Base-by-base conservation (phyloP, 805 yeast genomes). In the Starmerella gropengiesseri region DNA sequence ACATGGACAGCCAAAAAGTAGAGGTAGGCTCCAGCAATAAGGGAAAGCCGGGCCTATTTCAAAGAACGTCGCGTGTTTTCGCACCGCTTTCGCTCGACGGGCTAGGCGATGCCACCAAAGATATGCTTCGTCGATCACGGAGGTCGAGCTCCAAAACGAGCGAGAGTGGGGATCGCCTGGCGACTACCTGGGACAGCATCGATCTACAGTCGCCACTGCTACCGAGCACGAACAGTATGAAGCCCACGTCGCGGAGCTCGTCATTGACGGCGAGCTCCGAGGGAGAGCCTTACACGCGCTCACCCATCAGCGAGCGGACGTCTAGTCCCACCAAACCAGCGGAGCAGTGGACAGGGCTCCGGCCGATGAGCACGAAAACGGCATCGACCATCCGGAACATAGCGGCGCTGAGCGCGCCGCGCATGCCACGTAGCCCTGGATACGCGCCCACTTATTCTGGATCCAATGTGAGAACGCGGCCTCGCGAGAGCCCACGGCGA, bases 381-480 rank as follows among this genome's bases (percentile, higher is more conserved):
- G 22, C 39, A 3, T 18, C 30, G n/a, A 40, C 31, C 20, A 45
- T 45, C n/a, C 31, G 46, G 16, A 23, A 27, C 6, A 47, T 44
- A 5, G 48, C 46, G 9, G 30, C 25, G 4, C 40, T 44, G 5
- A 18, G 28, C 14, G 41, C 32, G 12, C 50, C 46, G n/a, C 27
- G 17, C 14, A 44, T 39, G 17, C 50, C 48, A 2, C 48, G 46
- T 8, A 41, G 48, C 22, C 50, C 46, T 9, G 50, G 46, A 7
- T 44, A 41, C 16, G 30, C 43, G 22, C 49, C 49, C 9, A 37
- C 36, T 6, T 33, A 32, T 16, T 9, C 5, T 7, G 36, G 31
- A 4, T 7, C 35, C n/a, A n/a, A n/a, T n/a, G n/a, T n/a, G n/a
- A n/a, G n/a, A n/a, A n/a, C n/a, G n/a, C n/a, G n/a, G n/a, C n/a